Conservation (phyloP, 306 rosid species). For the Cicer chorassanicum region DNA sequence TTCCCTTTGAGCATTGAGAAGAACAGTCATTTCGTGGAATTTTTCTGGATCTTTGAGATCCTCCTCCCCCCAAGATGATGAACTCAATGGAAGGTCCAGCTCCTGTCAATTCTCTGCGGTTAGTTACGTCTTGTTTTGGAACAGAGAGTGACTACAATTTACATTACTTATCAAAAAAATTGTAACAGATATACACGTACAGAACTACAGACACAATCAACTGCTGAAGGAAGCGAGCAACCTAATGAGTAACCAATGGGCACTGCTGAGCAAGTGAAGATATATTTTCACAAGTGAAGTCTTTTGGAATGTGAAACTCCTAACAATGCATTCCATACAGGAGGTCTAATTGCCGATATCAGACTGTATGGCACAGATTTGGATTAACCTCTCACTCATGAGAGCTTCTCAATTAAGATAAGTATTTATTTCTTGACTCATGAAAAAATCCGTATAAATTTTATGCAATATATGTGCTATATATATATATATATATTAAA, state of each 20-base stretch:
- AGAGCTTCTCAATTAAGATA: neutral
- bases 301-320: slow-evolving; percentile 18
- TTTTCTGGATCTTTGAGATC: slow-evolving; percentile 87
- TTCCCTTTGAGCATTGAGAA: slow-evolving; percentile 95
- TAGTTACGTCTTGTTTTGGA: slow-evolving; percentile 43
- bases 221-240: slow-evolving; percentile 12
- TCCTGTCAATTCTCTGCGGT: slow-evolving; percentile 63
- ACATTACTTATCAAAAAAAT: neutral
- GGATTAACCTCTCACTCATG: neutral
- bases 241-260: slow-evolving; percentile 13
- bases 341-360: slow-evolving; percentile 10
- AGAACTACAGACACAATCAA: neutral
- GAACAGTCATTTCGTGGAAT: slow-evolving; percentile 87
- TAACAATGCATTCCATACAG: slow-evolving; percentile 7
- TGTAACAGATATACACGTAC: neutral
- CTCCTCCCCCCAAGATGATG: slow-evolving; percentile 91
- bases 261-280: neutral
- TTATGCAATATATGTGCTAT: too few relatives aligned
- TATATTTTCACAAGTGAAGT: neutral
- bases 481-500: too few relatives aligned
- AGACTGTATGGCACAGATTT: neutral
- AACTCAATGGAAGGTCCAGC: slow-evolving; percentile 82
- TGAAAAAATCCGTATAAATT: neutral
- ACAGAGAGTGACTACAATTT: slow-evolving; percentile 4
- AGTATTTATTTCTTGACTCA: neutral